Base-by-base conservation (phyloP, 2,329 filamentous ascomycete genomes). In the Cucurbitaria berberidis region DNA sequence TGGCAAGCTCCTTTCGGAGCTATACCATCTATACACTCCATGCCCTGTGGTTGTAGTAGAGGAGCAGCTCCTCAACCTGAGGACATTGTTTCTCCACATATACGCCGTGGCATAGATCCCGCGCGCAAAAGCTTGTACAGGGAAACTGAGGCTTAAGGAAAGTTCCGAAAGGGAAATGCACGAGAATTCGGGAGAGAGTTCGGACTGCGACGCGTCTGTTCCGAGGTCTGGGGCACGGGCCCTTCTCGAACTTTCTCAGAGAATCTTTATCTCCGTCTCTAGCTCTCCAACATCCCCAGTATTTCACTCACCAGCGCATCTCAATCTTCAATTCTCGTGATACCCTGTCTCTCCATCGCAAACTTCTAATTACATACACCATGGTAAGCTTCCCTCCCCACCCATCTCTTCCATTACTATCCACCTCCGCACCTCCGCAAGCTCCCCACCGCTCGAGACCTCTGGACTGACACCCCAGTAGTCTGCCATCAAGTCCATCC, bases 401-500 rank as follows among this genome's bases (percentile, higher is more conserved):
- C 43, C 42, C 50, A 38, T 29, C 19, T 26, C 40, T 32, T 46
- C 45, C n/a, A 24, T 45, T 30, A 15, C 26, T 36, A 36, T 38
- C 5, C 24, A 26, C 19, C 18, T 32, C 42, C 32, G 11, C 35
- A 35, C 26, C 35, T 34, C 32, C 44, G 32, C 45, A 43, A 40
- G 48, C 45, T 44, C 32, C 22, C 34, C 16, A 21, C 30, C 47
- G 30, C 18, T 18, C 18, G 27, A 22, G 18, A 48, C 13, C 45
- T 34, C 24, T 29, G 38, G 16, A 43, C 51, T 60, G 39, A 62
- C 52, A 44, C 29, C 30, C 27, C 18, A 35, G 16, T 51, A 73
- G 70, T 73, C 78, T 68, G 85, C 93, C 64, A 86, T 98, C 82
- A 95, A 93, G 79, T 96, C 90, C 77, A 93, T 99, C 86, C 95